Evolutionary conservation across 129 eudicot species (phyloP).

Genomic region (Mikania micrantha): DNA sequence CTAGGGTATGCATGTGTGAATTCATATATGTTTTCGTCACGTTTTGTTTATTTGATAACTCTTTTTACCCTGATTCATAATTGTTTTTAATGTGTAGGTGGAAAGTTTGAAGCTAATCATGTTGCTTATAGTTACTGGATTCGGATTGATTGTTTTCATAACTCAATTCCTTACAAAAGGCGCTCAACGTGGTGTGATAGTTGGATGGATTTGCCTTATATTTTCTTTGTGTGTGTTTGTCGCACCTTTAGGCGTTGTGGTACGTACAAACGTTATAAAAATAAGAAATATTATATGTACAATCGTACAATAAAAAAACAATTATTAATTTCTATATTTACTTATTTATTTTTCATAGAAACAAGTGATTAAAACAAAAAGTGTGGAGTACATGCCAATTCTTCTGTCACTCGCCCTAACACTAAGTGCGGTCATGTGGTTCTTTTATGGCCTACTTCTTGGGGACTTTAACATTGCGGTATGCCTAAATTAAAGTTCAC

Average conservation of each 20-base stretch:
- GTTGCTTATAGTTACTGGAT: slow-evolving; percentile 42
- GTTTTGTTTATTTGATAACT: not conserved
- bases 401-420: slow-evolving; percentile 68
- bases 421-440: slow-evolving; percentile 87
- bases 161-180: slow-evolving; percentile 48
- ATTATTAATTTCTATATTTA: not conserved
- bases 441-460: slow-evolving; percentile 70
- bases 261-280: slow-evolving; percentile 18
- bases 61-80: not conserved
- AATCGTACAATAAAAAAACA: not conserved
- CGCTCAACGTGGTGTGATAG: slow-evolving; percentile 38
- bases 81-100: slow-evolving; percentile 33
- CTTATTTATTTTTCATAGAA: slow-evolving; percentile 36
- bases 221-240: slow-evolving; percentile 76
- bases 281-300: not conserved
- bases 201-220: slow-evolving; percentile 90
- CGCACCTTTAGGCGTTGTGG: slow-evolving; percentile 82
- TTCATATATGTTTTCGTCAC: slow-evolving; percentile 13
- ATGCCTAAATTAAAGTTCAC: not conserved
- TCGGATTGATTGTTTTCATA: slow-evolving; percentile 54
- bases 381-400: slow-evolving; percentile 94
- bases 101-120: slow-evolving; percentile 48
- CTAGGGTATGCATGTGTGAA: slow-evolving; percentile 38
- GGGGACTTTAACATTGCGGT: slow-evolving; percentile 75
- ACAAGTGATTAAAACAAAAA: slow-evolving; percentile 84